Evolutionary conservation across 2,329 filamentous ascomycete species (phyloP), one percentile per base, ranked within the genome.

Genomic region (Fusarium nygamai): DNA sequence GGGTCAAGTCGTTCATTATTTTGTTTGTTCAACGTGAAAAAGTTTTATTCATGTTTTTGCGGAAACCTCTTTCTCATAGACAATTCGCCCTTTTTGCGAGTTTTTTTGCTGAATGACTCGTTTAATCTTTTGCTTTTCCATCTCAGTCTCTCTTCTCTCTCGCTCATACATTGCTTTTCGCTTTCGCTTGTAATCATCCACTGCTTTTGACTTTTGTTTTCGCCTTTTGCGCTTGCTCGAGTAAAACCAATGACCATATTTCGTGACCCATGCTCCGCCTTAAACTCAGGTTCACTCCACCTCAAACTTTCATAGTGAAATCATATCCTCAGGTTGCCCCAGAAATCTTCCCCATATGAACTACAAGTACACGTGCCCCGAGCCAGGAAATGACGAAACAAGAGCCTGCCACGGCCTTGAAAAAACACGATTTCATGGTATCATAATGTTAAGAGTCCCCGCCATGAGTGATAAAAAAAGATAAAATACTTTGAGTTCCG

Each of bases 371-470:
- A 80, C 76, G 76, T 63, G 67, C 67, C 51, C 69, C 61, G 64
- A 78, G 73, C 70, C 69, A 61, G 48, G 72, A 58, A 75, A 69
- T 68, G 68, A 69, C 61, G 56, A 53, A 73, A 75, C 63, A 71
- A 51, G 61, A 71, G 62, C 73, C 67, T 60, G 56, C 66, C 39
- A 29, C 48, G 68, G 73, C 66, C 72, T 59, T 73, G 61, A 61
- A 72, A 69, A 73, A 74, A 65, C 67, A 60, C 76, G 65, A 74
- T 72, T 75, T 76, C 77, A 77, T 81, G 79, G 78, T 81, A 81
- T 80, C 78, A 79, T 80, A 74, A 75, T 64, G 61, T 77, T 64
- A 57, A 64, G 50, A 61, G 75, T 75, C 65, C 70, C 76, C 72
- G 67, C 75, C 76, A 74, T 74, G 73, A 75, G 63, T 76, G 71